Evolutionary conservation across 2,329 filamentous ascomycete genomes (phyloP), one percentile per base, ranked within the genome.

Genomic region (Orbilia oligospora): DNA sequence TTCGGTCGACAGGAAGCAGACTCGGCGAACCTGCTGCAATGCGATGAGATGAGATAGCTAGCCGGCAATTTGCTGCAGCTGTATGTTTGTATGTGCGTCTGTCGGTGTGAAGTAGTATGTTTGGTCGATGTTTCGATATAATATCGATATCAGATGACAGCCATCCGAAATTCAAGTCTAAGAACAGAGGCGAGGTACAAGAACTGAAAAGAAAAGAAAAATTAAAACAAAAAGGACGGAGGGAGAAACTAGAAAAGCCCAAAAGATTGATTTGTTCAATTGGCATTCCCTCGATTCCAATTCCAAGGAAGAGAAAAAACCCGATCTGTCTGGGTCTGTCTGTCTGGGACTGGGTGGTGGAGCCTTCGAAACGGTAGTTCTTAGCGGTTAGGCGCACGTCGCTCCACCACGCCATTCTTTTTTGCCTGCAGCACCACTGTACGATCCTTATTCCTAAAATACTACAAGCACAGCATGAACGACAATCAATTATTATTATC

Each of bases 381-480:
- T 16, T 70, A 55, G 71, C 71, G 71, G 46, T 30, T 64, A 68
- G 27, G 64, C 38, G n/a, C n/a, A n/a, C n/a, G 44, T 68, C 55
- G 55, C 64, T 65, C 63, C 38, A 73, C 70, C 53, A 53, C 70
- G 70, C 70, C 24, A 22, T 55, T 18, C 24, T 55, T 38, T 3
- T 16, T 48, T 49, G 22, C 9, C 1, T 20, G 18, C n/a, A n/a
- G n/a, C n/a, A n/a, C n/a, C n/a, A n/a, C 48, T 76, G 71, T 76
- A 70, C 65, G 55, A 76, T 76, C 71, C 71, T 76, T 76, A 75
- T 30, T 30, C 27, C 27, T 6, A 30, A 30, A 30, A 30, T 30
- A 30, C 6, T 30, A 30, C 27, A 30, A 3, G 27, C 3, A 30
- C 27, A 30, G 27, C 10, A 58, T 41, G 30, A n/a, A 16, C 30